Conservation (phyloP, 2,329 filamentous ascomycete species). For the Aureobasidium zeae region DNA sequence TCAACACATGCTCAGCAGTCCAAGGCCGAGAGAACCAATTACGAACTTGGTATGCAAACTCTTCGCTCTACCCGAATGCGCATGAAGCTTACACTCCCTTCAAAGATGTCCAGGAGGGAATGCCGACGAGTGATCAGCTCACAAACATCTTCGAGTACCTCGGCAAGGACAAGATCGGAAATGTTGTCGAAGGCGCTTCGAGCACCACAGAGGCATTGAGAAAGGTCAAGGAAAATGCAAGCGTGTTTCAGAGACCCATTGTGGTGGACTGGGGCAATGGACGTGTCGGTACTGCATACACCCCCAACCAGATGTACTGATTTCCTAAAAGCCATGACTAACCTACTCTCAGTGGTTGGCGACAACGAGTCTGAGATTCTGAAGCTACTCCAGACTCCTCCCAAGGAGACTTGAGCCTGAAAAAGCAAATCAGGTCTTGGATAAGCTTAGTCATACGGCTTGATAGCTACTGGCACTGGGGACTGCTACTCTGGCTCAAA, state of each 20-base stretch:
- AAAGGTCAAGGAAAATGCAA: constrained; percentile 61
- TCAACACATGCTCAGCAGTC: constrained; percentile 55
- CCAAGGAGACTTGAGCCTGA: constrained; percentile 7
- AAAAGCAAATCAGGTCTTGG: too few relatives aligned
- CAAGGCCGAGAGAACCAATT: constrained; percentile 54
- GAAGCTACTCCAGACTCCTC: constrained; percentile 6
- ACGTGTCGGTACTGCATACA: constrained; percentile 49
- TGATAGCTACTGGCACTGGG: too few relatives aligned
- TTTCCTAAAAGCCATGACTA: constrained; percentile 10
- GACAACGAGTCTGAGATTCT: constrained; percentile 78
- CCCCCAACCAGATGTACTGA: too few relatives aligned
- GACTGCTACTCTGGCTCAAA: background rate
- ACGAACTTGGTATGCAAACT: constrained; percentile 54
- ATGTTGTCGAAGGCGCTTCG: constrained; percentile 65
- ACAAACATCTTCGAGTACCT: constrained; percentile 77
- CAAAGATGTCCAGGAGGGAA: constrained; percentile 62
- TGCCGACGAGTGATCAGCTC: constrained; percentile 74
- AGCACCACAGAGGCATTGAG: constrained; percentile 69
- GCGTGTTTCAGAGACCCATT: constrained; percentile 65
- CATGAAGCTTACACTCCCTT: background rate
- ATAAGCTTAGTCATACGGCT: too few relatives aligned
- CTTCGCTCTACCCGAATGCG: background rate
- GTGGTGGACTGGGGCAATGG: constrained; percentile 94
- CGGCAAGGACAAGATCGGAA: constrained; percentile 50
- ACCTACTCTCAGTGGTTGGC: constrained; percentile 45